Evolutionary conservation across 2,329 filamentous ascomycete genomes (phyloP).

Genomic region (Phaeophleospora eucalypticola): DNA sequence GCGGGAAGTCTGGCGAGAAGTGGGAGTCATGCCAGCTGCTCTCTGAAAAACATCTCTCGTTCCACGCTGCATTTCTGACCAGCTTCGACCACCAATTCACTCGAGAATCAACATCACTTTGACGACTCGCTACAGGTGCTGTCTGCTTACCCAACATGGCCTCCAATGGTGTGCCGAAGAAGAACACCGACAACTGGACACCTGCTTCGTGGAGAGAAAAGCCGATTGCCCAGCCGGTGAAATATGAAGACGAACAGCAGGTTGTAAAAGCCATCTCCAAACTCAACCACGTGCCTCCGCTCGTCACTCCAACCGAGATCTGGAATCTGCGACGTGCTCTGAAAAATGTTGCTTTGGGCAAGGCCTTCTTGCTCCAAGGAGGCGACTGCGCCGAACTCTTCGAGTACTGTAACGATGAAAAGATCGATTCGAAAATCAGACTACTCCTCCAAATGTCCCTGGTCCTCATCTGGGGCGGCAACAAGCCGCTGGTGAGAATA

Average conservation of each 20-base stretch:
- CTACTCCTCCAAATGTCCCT: constrained; percentile 94
- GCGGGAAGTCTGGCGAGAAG: no score
- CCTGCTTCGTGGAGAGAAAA: constrained; percentile 70
- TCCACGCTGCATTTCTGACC: no score
- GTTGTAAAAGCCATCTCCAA: constrained; percentile 60
- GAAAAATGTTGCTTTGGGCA: constrained; percentile 80
- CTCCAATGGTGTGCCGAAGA: not conserved
- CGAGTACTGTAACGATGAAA: constrained; percentile 84
- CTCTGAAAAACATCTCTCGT: no score
- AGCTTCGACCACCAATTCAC: no score
- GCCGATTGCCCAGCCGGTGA: constrained; percentile 72
- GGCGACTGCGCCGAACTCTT: constrained; percentile 97
- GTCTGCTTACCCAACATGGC: no score
- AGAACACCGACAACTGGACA: constrained; percentile 44
- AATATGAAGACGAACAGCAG: constrained; percentile 60
- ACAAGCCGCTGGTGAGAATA: constrained; percentile 83
- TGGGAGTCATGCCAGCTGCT: no score
- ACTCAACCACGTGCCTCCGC: constrained; percentile 66
- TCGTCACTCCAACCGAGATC: constrained; percentile 79
- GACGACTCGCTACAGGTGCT: no score
- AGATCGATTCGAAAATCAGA: constrained; percentile 96
- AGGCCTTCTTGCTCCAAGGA: constrained; percentile 90
- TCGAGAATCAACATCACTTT: no score
- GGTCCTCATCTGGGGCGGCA: constrained; percentile 83
- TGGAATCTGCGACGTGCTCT: constrained; percentile 72